Evolutionary conservation across 2,329 filamentous ascomycete species (phyloP), one percentile per base, ranked within the genome.

Genomic region (Penicillium sp.): DNA sequence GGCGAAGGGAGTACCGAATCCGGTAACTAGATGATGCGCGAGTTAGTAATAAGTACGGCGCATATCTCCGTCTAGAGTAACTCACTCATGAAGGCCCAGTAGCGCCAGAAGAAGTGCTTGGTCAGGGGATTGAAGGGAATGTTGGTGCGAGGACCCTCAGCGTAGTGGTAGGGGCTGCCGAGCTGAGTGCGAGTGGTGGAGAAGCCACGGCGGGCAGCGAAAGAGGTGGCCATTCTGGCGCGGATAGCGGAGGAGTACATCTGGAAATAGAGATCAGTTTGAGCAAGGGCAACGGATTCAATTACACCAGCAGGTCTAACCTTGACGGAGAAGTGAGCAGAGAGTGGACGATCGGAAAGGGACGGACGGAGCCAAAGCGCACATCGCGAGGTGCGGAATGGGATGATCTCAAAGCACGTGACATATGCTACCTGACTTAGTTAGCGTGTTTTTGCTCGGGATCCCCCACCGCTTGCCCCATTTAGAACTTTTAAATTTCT

Each of bases 101-200:
- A 99, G 75, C 86, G 81, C 63, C 89, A 56, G 60, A 78, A 82
- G 73, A 99, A 99, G 77, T 80, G 87, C 77, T 84, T 88, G 71
- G 85, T 92, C 77, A 89, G 80, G 62, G 93, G 88, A 81, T 99
- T 95, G 84, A 99, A 99, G 61, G 93, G 93, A 61, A 99, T 77
- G 82, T 96, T 97, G 80, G 81, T 86, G 76, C 89, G 87, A 68
- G 92, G 88, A 60, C 92, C 93, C 80, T 97, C 92, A 64, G 92
- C 87, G 80, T 99, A 99, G 81, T 99, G 93, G 86, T 95, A 96
- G 58, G 91, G 91, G 72, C 89, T 95, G 65, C 80, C 82, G 72
- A 95, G 77, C 74, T 88, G 89, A 71, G 87, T 76, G 69, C 89
- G 88, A 72, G 92, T 95, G 68, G 89, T 84, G 75, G 90, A 87